phyloP scores from a whole-genome alignment of 805 yeast species.

The Wickerhamiella domercqiae region DNA sequence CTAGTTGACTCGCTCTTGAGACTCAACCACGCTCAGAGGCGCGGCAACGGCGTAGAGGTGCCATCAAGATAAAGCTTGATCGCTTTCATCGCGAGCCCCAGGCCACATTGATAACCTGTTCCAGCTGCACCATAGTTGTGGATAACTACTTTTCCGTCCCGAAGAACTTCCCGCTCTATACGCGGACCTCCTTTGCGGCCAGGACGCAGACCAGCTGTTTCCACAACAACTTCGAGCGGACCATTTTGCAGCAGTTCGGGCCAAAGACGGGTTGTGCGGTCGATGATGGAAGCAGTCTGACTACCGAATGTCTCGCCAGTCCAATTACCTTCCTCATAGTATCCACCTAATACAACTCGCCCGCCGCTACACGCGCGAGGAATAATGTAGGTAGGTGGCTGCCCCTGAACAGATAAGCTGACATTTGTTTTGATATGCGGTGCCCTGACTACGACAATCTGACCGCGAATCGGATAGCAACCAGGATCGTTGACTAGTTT shows the following conservation, averaged over 20 bases:
- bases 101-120: constrained; percentile 62
- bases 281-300: constrained; percentile 47
- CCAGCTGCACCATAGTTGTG: constrained; percentile 73
- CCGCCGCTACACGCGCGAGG: constrained; percentile 55
- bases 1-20: too few relatives aligned
- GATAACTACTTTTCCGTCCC: constrained; percentile 31
- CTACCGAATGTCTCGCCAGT: constrained; percentile 40
- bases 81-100: constrained; percentile 41
- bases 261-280: constrained; percentile 37
- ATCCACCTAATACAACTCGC: constrained; percentile 64
- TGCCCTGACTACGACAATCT: constrained; percentile 56
- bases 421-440: constrained; percentile 50
- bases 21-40: too few relatives aligned
- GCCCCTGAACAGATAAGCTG: constrained; percentile 7
- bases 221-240: constrained; percentile 39
- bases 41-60: neutral
- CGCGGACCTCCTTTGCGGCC: constrained; percentile 62
- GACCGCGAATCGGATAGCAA: constrained; percentile 61
- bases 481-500: constrained; percentile 40
- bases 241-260: constrained; percentile 29
- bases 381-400: constrained; percentile 46
- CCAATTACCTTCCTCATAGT: constrained; percentile 48
- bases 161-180: constrained; percentile 37
- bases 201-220: constrained; percentile 65
- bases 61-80: constrained; percentile 16